Base-by-base conservation (phyloP, 2,329 filamentous ascomycete genomes). In the Calonectria pseudoreteaudii region DNA sequence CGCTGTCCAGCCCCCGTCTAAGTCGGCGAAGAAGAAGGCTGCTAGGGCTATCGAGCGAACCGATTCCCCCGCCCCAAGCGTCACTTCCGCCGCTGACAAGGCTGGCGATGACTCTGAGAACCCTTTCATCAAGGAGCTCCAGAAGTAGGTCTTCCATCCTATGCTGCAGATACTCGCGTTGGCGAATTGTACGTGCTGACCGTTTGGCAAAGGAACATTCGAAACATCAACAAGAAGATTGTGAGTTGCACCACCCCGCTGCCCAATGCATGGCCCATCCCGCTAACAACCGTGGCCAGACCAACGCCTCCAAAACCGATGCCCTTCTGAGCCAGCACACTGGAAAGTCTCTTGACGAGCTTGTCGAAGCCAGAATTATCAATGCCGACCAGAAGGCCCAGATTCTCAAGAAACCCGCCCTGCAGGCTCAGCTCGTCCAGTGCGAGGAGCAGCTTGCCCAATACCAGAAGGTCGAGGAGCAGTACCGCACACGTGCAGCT, bases 141-240 rank as follows among this genome's bases (percentile, higher is more conserved):
- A 96, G 83, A 98, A 98, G 96, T 98, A 87, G 83, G 92, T 34
- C 31, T 10, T 10, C 83, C 41, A 38, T 50, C 44, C 34, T 30
- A 41, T 28, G 62, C 44, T 38, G 31, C 60, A 20, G 14, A 20
- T 14, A 26, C 9, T 53, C 38, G n/a, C 9, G 44, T 49, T 60
- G 18, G 18, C 13, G 5, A 26, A 49, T 38, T 34, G 11, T 65
- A 5, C 34, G 62, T 76, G 65, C 78, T 83, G 71, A 83, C 66
- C 34, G 18, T 26, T 16, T 11, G 18, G 14, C 8, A 30, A 78
- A 98, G 95, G 90, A 95, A 92, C 85, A 94, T 98, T 80, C 95
- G 96, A 82, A 98, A 97, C 85, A 88, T 97, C 82, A 94, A 93
- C 88, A 98, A 98, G 91, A 98, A 98, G 87, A 93, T 98, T 81